Evolutionary conservation across 1,284 basidiomycete genomes (phyloP), one percentile per base, ranked within the genome.

Genomic region (Fistulina hepatica): DNA sequence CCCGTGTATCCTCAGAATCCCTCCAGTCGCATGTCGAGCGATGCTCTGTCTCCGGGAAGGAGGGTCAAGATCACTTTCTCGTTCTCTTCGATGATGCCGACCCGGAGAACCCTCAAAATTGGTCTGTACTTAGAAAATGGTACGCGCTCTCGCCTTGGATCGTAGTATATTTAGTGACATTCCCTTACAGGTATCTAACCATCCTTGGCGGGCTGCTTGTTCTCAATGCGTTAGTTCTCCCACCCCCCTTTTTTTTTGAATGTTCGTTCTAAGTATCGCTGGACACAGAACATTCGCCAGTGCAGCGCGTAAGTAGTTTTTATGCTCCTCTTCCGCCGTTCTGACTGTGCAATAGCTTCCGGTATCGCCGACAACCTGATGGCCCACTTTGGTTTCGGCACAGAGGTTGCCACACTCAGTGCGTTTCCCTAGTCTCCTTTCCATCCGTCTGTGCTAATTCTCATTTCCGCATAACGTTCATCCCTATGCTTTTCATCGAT

Each of bases 201-300:
- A 55, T 62, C 24, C 50, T 77, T 3, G 70, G 65, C 16, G 76
- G 76, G 22, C 36, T 79, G 0, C 63, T 84, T 25, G 76, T 81
- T n/a, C 63, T 85, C 48, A 81, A 81, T 55, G 76, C 75, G 38
- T n/a, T n/a, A n/a, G n/a, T n/a, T n/a, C n/a, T n/a, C n/a, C n/a
- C n/a, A n/a, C n/a, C n/a, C n/a, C n/a, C n/a, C n/a, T n/a, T n/a
- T n/a, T n/a, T n/a, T n/a, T n/a, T n/a, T n/a, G n/a, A n/a, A n/a
- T n/a, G n/a, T n/a, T n/a, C n/a, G n/a, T n/a, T n/a, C n/a, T n/a
- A n/a, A n/a, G n/a, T n/a, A n/a, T n/a, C n/a, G n/a, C n/a, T n/a
- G n/a, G n/a, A n/a, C n/a, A n/a, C n/a, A n/a, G n/a, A 38, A 67
- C 78, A 1, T 79, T 82, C 44, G 72, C 77, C 0, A 67, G 73